phyloP scores from a whole-genome alignment of 2,329 filamentous ascomycete genomes.

The Cadophora sp. region DNA sequence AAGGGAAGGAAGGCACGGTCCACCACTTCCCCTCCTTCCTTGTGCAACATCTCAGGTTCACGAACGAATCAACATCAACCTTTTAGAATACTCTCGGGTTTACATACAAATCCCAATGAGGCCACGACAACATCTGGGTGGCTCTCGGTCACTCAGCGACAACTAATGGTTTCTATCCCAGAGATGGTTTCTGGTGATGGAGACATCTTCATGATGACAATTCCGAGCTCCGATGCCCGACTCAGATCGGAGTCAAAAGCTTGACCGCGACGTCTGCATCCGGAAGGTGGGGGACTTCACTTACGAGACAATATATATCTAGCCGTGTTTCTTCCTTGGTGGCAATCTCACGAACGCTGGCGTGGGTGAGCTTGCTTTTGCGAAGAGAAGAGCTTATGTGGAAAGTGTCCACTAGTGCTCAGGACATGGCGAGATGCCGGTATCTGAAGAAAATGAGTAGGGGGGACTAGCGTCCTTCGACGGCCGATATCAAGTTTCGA shows the following conservation, averaged over 20 bases:
- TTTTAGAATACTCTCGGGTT: neutral
- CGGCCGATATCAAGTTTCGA: no score
- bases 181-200: neutral
- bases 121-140: neutral
- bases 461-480: no score
- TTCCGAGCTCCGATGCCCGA: neutral
- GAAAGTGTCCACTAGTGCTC: no score
- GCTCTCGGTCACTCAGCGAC: no score
- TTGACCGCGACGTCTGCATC: neutral
- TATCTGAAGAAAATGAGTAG: no score
- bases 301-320: neutral
- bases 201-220: neutral
- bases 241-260: neutral
- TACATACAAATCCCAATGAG: neutral
- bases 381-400: neutral
- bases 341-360: neutral
- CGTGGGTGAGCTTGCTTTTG: neutral
- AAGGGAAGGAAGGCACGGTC: conserved; percentile 1
- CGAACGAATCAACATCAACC: conserved; percentile 8
- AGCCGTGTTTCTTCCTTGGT: neutral
- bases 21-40: neutral
- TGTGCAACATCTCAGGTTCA: neutral
- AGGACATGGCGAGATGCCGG: no score
- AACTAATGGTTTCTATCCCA: neutral
- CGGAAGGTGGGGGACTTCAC: conserved; percentile 5